Evolutionary conservation across 306 rosid species (phyloP).

Genomic region (Begonia fuchsioides): DNA sequence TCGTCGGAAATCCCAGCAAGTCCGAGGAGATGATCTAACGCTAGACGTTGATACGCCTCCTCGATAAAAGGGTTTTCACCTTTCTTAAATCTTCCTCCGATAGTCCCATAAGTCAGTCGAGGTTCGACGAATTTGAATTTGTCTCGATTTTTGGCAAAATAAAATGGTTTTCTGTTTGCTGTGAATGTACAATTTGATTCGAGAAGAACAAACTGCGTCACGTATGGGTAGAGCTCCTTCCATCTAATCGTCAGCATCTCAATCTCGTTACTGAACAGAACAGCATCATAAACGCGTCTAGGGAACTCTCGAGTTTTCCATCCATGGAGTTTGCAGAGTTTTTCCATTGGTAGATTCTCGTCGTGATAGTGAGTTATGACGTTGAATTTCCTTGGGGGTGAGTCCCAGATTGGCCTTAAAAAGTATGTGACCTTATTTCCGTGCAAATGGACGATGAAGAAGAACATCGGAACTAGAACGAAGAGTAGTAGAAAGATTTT

Average conservation of each 20-base stretch:
- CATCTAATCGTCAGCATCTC: constrained; percentile 84
- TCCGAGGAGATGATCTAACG: constrained; percentile 76
- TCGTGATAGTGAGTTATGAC: constrained; percentile 82
- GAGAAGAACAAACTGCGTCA: constrained; percentile 74
- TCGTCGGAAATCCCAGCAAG: constrained; percentile 88
- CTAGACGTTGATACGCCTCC: constrained; percentile 90
- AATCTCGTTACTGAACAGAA: constrained; percentile 88
- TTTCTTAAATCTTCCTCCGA: constrained; percentile 70
- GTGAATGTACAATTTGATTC: constrained; percentile 94
- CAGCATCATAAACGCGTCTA: constrained; percentile 91
- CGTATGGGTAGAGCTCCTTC: constrained; percentile 83
- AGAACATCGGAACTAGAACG: constrained; percentile 54
- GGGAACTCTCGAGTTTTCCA: constrained; percentile 91
- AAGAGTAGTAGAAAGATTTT: constrained; percentile 64
- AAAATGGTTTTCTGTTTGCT: constrained; percentile 60
- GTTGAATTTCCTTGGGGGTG: constrained; percentile 74
- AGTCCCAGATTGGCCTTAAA: constrained; percentile 91
- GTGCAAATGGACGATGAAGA: constrained; percentile 57
- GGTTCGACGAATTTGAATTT: constrained; percentile 69
- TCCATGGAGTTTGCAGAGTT: constrained; percentile 83
- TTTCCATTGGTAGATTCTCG: constrained; percentile 81
- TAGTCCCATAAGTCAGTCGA: constrained; percentile 61
- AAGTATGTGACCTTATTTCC: constrained; percentile 98
- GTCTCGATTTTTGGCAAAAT: constrained; percentile 36
- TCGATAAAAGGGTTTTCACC: constrained; percentile 94